Percentiles rank a stretch among this genome's conserved stretches.
These are phyloP conservation scores for Cupressus sempervirens DNA, from an alignment of 75 land plant species.

Conservation along the genomic window DNA sequence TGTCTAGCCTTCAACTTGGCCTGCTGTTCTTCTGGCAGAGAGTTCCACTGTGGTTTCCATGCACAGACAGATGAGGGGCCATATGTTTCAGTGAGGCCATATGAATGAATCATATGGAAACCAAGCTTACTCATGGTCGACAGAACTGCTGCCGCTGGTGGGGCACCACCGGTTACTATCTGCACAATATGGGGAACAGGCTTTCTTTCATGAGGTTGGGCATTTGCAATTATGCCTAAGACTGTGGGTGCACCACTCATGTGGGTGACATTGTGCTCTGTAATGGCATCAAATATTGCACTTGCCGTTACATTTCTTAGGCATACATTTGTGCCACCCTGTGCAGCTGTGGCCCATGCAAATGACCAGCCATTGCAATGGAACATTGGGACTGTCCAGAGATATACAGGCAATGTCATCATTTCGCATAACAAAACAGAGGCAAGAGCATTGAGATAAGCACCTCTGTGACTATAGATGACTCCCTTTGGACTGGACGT, in stretches of 20 bases:
- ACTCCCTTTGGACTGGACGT: conserved; percentile 67
- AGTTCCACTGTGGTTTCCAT: conserved; percentile 55
- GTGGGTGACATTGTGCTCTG: conserved; percentile 41
- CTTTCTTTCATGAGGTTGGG: conserved; percentile 21
- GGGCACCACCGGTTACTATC: conserved; percentile 46
- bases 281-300: conserved; percentile 35
- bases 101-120: conserved; percentile 38
- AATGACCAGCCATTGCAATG: conserved; percentile 69
- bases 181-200: conserved; percentile 26
- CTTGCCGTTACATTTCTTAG: conserved; percentile 39
- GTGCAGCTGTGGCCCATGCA: conserved; percentile 54
- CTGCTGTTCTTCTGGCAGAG: conserved; percentile 22
- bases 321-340: conserved; percentile 55
- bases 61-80: conserved; percentile 41
- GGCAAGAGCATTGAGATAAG: conserved; percentile 39
- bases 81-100: conserved; percentile 59
- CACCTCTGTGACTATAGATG: conserved; percentile 54
- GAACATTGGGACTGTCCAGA: conserved; percentile 70
- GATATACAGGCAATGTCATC: conserved; percentile 35
- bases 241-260: conserved; percentile 57
- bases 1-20: conserved; percentile 43
- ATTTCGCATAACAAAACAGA: conserved; percentile 28
- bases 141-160: conserved; percentile 41
- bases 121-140: conserved; percentile 45
- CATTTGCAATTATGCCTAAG: conserved; percentile 39